phyloP scores from a whole-genome alignment of 768 basidiomycete genomes.

The Xerocomellus intermedius region DNA sequence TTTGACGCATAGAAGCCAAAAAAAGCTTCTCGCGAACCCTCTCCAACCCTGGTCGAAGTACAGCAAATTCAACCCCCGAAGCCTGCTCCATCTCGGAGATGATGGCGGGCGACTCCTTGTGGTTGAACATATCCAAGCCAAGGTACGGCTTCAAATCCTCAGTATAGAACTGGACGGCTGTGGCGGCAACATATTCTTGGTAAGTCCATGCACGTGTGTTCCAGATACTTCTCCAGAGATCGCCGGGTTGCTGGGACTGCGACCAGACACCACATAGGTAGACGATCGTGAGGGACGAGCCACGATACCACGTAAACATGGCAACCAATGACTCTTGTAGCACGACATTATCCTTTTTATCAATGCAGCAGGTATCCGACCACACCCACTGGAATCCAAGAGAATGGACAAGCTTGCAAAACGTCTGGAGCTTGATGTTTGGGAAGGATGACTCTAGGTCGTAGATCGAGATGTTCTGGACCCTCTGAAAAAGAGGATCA shows the following conservation, averaged over 20 bases:
- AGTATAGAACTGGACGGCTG: slow-evolving; percentile 5
- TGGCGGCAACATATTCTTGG: slow-evolving; percentile 7
- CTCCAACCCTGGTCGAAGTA: background rate
- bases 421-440: slow-evolving; percentile 1
- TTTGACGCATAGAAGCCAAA: background rate
- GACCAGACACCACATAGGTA: slow-evolving; percentile 3
- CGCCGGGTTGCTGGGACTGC: background rate
- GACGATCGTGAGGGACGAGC: slow-evolving; percentile 3
- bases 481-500: no score
- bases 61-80: background rate
- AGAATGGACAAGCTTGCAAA: background rate
- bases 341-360: background rate
- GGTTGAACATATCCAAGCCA: background rate
- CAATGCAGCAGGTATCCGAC: slow-evolving; percentile 10
- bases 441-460: no score
- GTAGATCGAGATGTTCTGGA: no score
- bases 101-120: slow-evolving; percentile 1
- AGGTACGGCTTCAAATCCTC: slow-evolving; percentile 13
- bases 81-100: background rate
- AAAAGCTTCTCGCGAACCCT: slow-evolving; percentile 11
- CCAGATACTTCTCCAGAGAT: slow-evolving; percentile 1
- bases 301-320: slow-evolving; percentile 14
- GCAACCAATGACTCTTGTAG: slow-evolving; percentile 8
- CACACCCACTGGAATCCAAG: slow-evolving; percentile 4
- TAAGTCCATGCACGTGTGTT: slow-evolving; percentile 12